These are phyloP conservation scores for Periconia macrospinosa DNA, from an alignment of 2,329 filamentous ascomycete genomes.

Conservation along the genomic window DNA sequence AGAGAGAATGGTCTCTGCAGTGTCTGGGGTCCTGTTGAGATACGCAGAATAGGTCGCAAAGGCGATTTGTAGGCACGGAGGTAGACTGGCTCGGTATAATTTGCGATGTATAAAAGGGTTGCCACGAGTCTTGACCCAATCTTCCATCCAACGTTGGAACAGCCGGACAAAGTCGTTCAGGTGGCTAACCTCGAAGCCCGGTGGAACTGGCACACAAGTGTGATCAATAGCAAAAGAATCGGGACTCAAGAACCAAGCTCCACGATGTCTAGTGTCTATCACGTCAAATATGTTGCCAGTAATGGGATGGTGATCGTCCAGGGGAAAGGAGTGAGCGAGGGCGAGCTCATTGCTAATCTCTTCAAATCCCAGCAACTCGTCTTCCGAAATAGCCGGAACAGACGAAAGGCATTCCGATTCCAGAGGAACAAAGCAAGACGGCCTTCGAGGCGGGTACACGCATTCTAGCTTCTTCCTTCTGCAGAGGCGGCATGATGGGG, in stretches of 20 bases:
- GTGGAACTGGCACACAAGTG: constrained; percentile 3
- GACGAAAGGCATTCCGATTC: not conserved
- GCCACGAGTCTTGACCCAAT: constrained; percentile 30
- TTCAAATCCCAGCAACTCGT: not conserved
- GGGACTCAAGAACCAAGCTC: constrained; percentile 6
- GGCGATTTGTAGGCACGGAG: constrained; percentile 32
- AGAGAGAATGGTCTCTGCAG: constrained; percentile 12
- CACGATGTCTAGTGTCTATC: not conserved
- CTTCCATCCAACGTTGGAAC: constrained; percentile 22
- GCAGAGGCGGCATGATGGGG: constrained; percentile 8
- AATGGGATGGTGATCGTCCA: not conserved
- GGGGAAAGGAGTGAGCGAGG: not conserved
- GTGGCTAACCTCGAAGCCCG: constrained; percentile 5
- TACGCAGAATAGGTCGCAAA: constrained; percentile 21
- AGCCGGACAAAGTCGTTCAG: constrained; percentile 9
- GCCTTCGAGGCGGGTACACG: constrained; percentile 7
- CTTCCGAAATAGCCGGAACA: not conserved
- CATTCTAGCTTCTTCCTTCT: constrained; percentile 5
- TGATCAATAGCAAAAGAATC: constrained; percentile 9
- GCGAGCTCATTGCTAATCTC: not conserved
- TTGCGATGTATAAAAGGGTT: constrained; percentile 36
- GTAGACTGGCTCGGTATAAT: constrained; percentile 28
- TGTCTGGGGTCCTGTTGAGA: constrained; percentile 11
- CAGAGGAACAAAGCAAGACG: constrained; percentile 7
- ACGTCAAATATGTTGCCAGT: not conserved